Evolutionary conservation across 1,284 basidiomycete genomes (phyloP).

Genomic region (Anthracocystis panici-leucophaei): DNA sequence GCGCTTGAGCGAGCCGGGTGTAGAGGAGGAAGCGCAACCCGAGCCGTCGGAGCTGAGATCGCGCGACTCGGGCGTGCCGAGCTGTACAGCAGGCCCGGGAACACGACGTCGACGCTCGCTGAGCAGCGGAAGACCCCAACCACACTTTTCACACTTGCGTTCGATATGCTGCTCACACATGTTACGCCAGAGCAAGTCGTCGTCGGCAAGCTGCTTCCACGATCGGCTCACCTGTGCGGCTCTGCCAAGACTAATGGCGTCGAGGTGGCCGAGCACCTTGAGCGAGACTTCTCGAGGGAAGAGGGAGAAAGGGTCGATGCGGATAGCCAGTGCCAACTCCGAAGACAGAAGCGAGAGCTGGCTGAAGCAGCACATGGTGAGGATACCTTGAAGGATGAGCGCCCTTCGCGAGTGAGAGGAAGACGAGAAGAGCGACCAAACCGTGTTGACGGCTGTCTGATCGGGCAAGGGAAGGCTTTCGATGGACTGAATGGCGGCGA

Average conservation of each 20-base stretch:
- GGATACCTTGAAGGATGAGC: conserved; percentile 92
- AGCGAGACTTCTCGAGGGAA: conserved; percentile 91
- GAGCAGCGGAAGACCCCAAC: conserved; percentile 94
- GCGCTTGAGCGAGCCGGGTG: conserved; percentile 61
- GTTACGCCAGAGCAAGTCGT: conserved; percentile 92
- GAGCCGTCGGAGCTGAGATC: conserved; percentile 62
- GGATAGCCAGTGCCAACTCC: conserved; percentile 88
- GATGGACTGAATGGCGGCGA: conserved; percentile 77
- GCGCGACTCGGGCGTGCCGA: conserved; percentile 52
- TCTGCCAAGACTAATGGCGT: conserved; percentile 93
- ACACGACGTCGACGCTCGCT: conserved; percentile 76
- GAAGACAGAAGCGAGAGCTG: conserved; percentile 97
- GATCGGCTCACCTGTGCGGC: conserved; percentile 90
- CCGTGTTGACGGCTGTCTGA: conserved; percentile 86
- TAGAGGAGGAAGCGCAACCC: conserved; percentile 24
- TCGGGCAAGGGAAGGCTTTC: conserved; percentile 91
- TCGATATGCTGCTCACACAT: conserved; percentile 99
- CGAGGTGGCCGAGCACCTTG: conserved; percentile 89
- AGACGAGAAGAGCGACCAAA: conserved; percentile 97
- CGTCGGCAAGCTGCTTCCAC: conserved; percentile 92
- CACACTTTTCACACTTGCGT: conserved; percentile 95
- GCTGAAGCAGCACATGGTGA: conserved; percentile 99
- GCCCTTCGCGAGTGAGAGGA: conserved; percentile 90
- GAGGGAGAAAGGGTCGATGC: conserved; percentile 87
- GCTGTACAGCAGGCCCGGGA: conserved; percentile 52